Base-by-base conservation (phyloP, 2,329 filamentous ascomycete genomes). In the Achaetomium macrosporum region DNA sequence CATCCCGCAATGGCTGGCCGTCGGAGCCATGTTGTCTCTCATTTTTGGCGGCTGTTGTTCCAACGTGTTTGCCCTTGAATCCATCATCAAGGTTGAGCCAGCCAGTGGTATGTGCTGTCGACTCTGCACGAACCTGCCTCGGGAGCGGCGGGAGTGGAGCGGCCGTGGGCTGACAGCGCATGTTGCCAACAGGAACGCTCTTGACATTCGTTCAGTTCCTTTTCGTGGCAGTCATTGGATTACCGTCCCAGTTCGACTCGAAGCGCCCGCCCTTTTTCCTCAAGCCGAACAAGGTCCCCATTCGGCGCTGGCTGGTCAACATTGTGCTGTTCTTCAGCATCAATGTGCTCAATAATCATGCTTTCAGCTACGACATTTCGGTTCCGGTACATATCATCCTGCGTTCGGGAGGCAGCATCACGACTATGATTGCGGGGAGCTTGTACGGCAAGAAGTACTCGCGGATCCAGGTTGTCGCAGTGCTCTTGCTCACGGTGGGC, bases 321-420 rank as follows among this genome's bases (percentile, higher is more conserved):
- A 96, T 96, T 40, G 74, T 87, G 4, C 81, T 96, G 61, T 97
- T 97, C 71, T 93, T 95, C 68, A 81, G 81, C 57, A 93, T 99
- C 71, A 99, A 97, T 64, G 83, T 97, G 53, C 73, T 99, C 65
- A 99, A 99, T 72, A 99, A 99, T 64, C 92, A 92, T 76, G 93
- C 92, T 7, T 99, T 99, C 69, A 91, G 90, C 57, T 99, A 96
- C 72, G 85, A 90, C 62, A 97, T 99, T 52, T 96, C 90, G 7
- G 90, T 99, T 0, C 93, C 93, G 1, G 84, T 99, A 45, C 93
- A 99, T 66, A 99, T 99, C 63, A 97, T 99, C 60, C 76, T 99
- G 30, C 83, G 93, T 49, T 96, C 91, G 45, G 95, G 92, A 46
- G 93, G 93, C 15, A 96, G 91, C 63, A 95, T 97, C 57, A 95